Base-by-base conservation (phyloP, 768 basidiomycete species). In the Amanita jacksonii region DNA sequence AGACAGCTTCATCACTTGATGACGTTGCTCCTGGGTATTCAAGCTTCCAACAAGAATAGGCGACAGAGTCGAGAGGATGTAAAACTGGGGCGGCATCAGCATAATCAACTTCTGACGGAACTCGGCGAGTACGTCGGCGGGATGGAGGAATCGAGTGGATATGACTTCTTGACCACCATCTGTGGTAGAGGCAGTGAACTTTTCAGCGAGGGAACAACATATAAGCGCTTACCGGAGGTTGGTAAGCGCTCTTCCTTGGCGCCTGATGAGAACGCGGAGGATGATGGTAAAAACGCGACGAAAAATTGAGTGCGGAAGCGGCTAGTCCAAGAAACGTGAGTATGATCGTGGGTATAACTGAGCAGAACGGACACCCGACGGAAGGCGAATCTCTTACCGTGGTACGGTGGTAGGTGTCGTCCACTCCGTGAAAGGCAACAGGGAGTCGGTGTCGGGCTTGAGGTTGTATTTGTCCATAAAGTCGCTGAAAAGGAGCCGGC, bases 361-460 rank as follows among this genome's bases (percentile, higher is more conserved):
- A 19, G 30, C 7, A 33, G 24, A 7, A 42, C n/a, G 24, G 22
- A 2, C 12, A 27, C 36, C 16, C 19, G 25, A 8, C 65, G 1
- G 20, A 13, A n/a, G 15, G 31, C 2, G 15, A 15, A 6, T 18
- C 5, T 33, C 30, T 52, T 52, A 79, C 83, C 73, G 67, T 25
- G 76, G 70, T 20, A 61, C 52, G 22, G 63, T 69, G 7, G 58
- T 54, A n/a, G 84, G 84, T 1, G 84, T 85, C 40, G 83, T 69
- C 84, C 84, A 86, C 52, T 77, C 68, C 1, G 81, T 85, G 57
- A 86, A 83, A 1, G 80, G 81, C n/a, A 80, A 54, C 15, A 86
- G 61, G 1, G 69, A 61, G 10, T 62, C 54, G 7, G 62, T 49
- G 51, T 77, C 73, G 2, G 72, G 57, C 25, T 55, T 59, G 43